Evolutionary conservation across 305 asterid species (phyloP).

Genomic region (Solanum chacoense): DNA sequence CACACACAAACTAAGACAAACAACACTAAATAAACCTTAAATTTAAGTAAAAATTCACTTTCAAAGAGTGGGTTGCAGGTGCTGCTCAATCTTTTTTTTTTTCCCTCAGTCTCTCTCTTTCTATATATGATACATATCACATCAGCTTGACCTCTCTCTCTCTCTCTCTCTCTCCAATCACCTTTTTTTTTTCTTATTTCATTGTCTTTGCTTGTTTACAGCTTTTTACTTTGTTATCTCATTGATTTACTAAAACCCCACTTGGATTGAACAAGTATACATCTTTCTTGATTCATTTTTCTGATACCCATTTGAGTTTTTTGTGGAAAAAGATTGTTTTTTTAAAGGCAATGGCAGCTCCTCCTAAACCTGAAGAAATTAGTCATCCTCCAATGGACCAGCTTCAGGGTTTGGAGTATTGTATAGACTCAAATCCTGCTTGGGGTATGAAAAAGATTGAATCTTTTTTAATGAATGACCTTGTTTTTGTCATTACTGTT

Average conservation of each 20-base stretch:
- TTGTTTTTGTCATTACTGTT: background rate
- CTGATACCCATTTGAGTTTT: conserved; percentile 15
- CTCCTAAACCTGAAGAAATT: conserved; percentile 84
- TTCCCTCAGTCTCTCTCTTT: conserved; percentile 1
- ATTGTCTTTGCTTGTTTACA: conserved; percentile 24
- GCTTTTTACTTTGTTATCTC: conserved; percentile 23
- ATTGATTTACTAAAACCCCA: conserved; percentile 20
- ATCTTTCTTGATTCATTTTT: conserved; percentile 9
- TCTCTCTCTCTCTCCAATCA: conserved; percentile 10
- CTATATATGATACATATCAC: conserved; percentile 17
- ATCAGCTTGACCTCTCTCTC: conserved; percentile 32
- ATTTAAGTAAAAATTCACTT: conserved; percentile 8
- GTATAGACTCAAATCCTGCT: conserved; percentile 97
- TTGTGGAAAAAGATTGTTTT: conserved; percentile 5
- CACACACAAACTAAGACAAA: conserved; percentile 19
- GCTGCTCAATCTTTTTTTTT: conserved; percentile 4
- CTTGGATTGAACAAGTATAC: background rate
- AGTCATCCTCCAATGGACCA: conserved; percentile 94
- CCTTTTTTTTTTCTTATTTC: conserved; percentile 7
- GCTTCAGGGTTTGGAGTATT: conserved; percentile 94
- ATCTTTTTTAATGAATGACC: background rate
- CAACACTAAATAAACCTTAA: background rate
- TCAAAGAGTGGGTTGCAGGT: conserved; percentile 24
- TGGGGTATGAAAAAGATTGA: conserved; percentile 50
- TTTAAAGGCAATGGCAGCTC: conserved; percentile 38